Evolutionary conservation across 345 rosid genomes (phyloP).

Genomic region (Salix arbutifolia): DNA sequence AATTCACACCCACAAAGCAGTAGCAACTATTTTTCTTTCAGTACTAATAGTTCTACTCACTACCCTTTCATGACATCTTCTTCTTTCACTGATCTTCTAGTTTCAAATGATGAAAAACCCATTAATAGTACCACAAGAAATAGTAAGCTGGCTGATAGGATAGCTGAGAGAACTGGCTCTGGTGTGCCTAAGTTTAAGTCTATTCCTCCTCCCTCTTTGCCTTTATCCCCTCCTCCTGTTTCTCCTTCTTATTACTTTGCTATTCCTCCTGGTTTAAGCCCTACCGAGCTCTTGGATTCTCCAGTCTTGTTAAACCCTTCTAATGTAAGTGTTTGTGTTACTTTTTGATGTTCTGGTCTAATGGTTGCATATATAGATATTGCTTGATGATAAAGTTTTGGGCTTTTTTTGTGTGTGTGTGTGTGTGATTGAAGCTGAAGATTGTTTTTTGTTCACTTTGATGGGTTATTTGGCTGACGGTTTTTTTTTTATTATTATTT

Average conservation of each 20-base stretch:
- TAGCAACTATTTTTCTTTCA: not conserved
- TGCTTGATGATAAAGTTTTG: not conserved
- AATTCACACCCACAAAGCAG: conserved; percentile 16
- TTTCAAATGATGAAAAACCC: conserved; percentile 30
- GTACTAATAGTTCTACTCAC: conserved; percentile 28
- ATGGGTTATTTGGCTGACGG: conserved; percentile 7
- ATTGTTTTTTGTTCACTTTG: conserved; percentile 1
- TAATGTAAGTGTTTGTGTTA: conserved; percentile 42
- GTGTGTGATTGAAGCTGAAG: not conserved
- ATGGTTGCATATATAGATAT: not conserved
- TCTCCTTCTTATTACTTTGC: conserved; percentile 76
- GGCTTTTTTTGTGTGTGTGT: not conserved
- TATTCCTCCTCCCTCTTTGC: conserved; percentile 69
- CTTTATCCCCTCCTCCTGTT: conserved; percentile 62
- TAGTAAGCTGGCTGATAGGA: conserved; percentile 34
- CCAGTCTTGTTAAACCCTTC: conserved; percentile 71
- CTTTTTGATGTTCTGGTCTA: not conserved
- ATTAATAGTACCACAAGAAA: not conserved
- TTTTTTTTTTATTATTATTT: not conserved
- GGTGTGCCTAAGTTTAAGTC: conserved; percentile 88
- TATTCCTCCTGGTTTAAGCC: conserved; percentile 76
- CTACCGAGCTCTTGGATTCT: conserved; percentile 67
- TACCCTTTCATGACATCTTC: conserved; percentile 34
- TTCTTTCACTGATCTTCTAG: conserved; percentile 59
- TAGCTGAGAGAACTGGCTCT: conserved; percentile 53